phyloP scores from a whole-genome alignment of 768 basidiomycete genomes.

The Lentinula sp. region DNA sequence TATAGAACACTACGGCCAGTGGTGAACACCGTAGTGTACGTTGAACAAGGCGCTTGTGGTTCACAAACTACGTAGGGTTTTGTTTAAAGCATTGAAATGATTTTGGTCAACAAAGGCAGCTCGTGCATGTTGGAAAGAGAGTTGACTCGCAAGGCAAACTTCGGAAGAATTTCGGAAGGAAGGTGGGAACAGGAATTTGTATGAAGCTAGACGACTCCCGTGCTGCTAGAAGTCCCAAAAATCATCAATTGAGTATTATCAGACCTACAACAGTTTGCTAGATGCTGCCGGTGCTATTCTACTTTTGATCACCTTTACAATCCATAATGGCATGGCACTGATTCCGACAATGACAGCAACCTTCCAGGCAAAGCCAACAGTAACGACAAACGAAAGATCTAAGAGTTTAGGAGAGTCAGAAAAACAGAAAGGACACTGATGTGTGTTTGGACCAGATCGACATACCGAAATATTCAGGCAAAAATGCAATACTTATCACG shows the following conservation, averaged over 20 bases:
- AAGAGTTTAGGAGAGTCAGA: background rate
- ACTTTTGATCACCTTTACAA: constrained; percentile 83
- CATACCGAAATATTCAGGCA: constrained; percentile 97
- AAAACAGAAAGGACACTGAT: background rate
- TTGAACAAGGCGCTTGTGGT: too few relatives aligned
- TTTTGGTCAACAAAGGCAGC: too few relatives aligned
- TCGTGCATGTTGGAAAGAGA: too few relatives aligned
- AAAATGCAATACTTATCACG: constrained; percentile 83
- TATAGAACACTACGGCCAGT: too few relatives aligned
- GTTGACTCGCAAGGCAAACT: too few relatives aligned
- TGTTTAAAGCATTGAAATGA: too few relatives aligned
- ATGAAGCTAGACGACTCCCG: too few relatives aligned
- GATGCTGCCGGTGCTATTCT: constrained; percentile 89
- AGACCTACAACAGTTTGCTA: constrained; percentile 71
- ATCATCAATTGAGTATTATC: background rate
- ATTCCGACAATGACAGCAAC: constrained; percentile 92
- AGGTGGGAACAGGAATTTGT: too few relatives aligned
- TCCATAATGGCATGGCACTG: constrained; percentile 86
- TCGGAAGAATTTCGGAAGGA: too few relatives aligned
- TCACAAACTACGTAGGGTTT: too few relatives aligned
- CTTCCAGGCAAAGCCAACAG: constrained; percentile 87
- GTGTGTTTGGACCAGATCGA: constrained; percentile 3
- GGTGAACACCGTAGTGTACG: too few relatives aligned
- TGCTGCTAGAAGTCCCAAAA: too few relatives aligned
- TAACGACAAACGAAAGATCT: constrained; percentile 89